A percentile compares a stretch with the other conserved stretches of the same genome.
These are phyloP conservation scores for Symbiodinium natans DNA, from an alignment of 73 alveolate genomes.

Conservation along the genomic window DNA sequence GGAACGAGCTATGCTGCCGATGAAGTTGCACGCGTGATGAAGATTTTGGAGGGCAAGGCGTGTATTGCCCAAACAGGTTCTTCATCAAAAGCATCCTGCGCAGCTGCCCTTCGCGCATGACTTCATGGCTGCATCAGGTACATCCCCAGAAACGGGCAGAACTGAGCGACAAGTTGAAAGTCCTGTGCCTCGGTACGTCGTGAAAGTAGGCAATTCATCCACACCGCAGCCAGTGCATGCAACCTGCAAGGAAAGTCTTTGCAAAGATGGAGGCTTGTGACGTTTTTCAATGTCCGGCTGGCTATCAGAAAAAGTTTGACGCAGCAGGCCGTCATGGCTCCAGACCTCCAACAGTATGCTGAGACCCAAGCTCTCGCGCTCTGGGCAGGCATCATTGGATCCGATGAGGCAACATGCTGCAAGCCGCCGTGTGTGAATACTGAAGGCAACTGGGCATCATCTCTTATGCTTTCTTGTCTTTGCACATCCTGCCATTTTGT, in stretches of 20 bases:
- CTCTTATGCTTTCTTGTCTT: background rate
- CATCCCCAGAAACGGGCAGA: conserved; percentile 65
- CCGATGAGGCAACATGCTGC: conserved; percentile 57
- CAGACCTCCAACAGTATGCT: background rate
- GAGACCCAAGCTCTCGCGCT: background rate
- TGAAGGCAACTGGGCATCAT: conserved; percentile 18
- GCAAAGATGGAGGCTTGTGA: conserved; percentile 82
- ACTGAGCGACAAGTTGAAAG: conserved; percentile 66
- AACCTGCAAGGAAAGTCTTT: conserved; percentile 35
- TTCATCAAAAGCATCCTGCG: no score
- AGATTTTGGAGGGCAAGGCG: conserved; percentile 90
- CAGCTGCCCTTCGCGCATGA: no score
- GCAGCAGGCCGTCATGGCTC: conserved; percentile 70
- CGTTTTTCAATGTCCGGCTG: conserved; percentile 55
- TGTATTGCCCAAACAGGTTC: background rate
- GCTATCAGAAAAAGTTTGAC: conserved; percentile 54
- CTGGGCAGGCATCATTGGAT: conserved; percentile 72
- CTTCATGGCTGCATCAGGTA: background rate
- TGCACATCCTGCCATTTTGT: background rate
- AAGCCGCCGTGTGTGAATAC: conserved; percentile 60
- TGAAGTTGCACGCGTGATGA: conserved; percentile 51
- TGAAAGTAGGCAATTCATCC: background rate
- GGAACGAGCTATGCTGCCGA: conserved; percentile 38
- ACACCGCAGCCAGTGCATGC: background rate
- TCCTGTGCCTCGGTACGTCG: background rate